phyloP scores from a whole-genome alignment of 108 stramenopile species.

The Poteriospumella lacustris region DNA sequence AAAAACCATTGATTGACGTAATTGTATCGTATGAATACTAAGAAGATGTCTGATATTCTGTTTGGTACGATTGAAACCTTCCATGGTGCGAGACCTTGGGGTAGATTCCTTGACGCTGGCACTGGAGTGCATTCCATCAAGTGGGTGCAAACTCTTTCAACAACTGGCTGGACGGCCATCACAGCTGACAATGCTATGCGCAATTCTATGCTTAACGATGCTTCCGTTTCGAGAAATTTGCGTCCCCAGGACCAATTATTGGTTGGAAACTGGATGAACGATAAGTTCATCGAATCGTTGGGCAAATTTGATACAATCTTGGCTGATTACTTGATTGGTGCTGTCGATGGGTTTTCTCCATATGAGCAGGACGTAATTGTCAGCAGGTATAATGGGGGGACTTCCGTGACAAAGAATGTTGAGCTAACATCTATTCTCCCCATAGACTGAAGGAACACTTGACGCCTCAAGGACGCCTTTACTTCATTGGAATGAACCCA shows the following conservation, averaged over 20 bases:
- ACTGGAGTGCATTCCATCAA: slow-evolving; percentile 82
- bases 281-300: neutral
- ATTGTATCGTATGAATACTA: too few relatives aligned
- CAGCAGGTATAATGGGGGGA: neutral
- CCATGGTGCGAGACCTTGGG: slow-evolving; percentile 30
- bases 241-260: neutral
- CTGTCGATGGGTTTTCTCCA: slow-evolving; percentile 89
- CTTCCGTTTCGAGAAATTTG: neutral
- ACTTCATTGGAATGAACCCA: slow-evolving; percentile 81
- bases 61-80: neutral
- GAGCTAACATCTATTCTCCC: neutral
- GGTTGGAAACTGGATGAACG: slow-evolving; percentile 21
- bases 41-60: neutral
- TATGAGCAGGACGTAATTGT: slow-evolving; percentile 67
- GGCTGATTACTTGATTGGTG: slow-evolving; percentile 89
- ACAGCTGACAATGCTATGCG: slow-evolving; percentile 34
- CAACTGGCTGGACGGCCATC: slow-evolving; percentile 31
- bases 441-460: slow-evolving; percentile 63
- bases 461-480: slow-evolving; percentile 77
- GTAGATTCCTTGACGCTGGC: slow-evolving; percentile 77
- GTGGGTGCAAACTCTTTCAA: slow-evolving; percentile 64
- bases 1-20: too few relatives aligned
- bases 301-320: slow-evolving; percentile 48
- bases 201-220: slow-evolving; percentile 10
- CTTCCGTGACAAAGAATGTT: neutral